These are phyloP conservation scores for Phenoliferia sp. DNA, from an alignment of 1,284 basidiomycete species.

Conservation along the genomic window DNA sequence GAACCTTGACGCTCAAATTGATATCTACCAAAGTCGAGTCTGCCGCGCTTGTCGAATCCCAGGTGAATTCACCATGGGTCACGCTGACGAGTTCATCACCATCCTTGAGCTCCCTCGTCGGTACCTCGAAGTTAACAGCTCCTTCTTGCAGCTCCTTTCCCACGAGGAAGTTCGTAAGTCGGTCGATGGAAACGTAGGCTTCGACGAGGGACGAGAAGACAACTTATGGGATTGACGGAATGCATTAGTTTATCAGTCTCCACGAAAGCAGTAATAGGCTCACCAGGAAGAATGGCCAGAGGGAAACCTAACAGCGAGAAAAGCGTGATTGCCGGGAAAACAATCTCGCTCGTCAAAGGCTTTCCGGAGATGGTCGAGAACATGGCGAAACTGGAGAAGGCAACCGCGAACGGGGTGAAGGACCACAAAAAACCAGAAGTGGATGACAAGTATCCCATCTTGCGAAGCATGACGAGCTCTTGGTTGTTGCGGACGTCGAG, in stretches of 20 bases:
- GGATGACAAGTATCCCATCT: slow-evolving; percentile 53
- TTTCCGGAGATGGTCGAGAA: slow-evolving; percentile 64
- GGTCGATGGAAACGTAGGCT: slow-evolving; percentile 76
- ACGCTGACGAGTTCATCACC: slow-evolving; percentile 64
- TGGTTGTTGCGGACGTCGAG: slow-evolving; percentile 74
- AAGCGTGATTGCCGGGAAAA: slow-evolving; percentile 89
- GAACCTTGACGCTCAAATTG: slow-evolving; percentile 57
- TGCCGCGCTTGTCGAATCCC: slow-evolving; percentile 37
- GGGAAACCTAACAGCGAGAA: slow-evolving; percentile 89
- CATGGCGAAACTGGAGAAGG: slow-evolving; percentile 79
- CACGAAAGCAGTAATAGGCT: background rate
- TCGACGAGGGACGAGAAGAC: slow-evolving; percentile 70
- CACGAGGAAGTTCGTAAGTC: slow-evolving; percentile 70
- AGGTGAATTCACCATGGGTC: slow-evolving; percentile 43
- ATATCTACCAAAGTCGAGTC: slow-evolving; percentile 70
- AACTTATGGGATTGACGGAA: background rate
- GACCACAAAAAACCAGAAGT: slow-evolving; percentile 35
- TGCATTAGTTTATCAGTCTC: background rate
- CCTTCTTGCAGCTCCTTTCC: slow-evolving; percentile 76
- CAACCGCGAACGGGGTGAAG: slow-evolving; percentile 59
- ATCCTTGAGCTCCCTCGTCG: slow-evolving; percentile 43
- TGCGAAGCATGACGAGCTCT: slow-evolving; percentile 73
- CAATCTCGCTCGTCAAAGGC: slow-evolving; percentile 81
- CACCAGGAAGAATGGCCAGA: slow-evolving; percentile 56
- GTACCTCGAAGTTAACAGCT: slow-evolving; percentile 55